Base-by-base conservation (phyloP, 352 stramenopile species). In the Pythium periplocum region DNA sequence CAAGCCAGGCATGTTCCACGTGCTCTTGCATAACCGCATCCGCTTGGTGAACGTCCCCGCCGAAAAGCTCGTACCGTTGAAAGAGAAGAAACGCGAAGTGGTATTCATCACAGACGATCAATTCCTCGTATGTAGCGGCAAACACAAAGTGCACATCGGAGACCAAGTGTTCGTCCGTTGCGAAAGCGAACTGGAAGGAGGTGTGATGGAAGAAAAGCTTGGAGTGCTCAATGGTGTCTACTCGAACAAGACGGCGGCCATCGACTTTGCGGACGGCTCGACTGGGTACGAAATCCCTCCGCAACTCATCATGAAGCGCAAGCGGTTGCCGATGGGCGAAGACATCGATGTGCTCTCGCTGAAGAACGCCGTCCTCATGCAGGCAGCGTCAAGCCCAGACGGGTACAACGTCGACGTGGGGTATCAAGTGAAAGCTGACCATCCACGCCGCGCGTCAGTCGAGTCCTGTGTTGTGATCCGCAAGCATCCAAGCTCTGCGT, bases 301-400 rank as follows among this genome's bases (percentile, higher is more conserved):
- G 1, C 43, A 70, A 4, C 51, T 78, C 4, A 90, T 90, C 47
- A 75, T 62, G 32, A 87, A 86, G 49, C 67, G 72, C 17, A 87
- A 83, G 41, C 69, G 68, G 0, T 37, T 49, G 3, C 62, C 61
- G 6, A 41, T 69, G 6, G 67, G 55, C 7, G 72, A 64, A 34
- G 77, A 88, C 51, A 68, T 76, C 34, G 80, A 88, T 12, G 61
- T 90, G 31, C 45, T 86, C 26, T 86, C 75, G 2, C 64, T 88
- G 4, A 90, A 90, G 45, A 90, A 88, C 57, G 80, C 75, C 4
- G 77, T 90, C 30, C 68, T 90, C 17, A 88, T 88, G 80, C 71
- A 85, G 35, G 75, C 67, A 11, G 57, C 55, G 1, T 36, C 53
- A 6, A 54, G 41, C 12, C 42, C 49, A 1, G 59, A 59, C 1